Base-by-base conservation (phyloP, 257 asterid genomes). In the Fraxinus excelsior region DNA sequence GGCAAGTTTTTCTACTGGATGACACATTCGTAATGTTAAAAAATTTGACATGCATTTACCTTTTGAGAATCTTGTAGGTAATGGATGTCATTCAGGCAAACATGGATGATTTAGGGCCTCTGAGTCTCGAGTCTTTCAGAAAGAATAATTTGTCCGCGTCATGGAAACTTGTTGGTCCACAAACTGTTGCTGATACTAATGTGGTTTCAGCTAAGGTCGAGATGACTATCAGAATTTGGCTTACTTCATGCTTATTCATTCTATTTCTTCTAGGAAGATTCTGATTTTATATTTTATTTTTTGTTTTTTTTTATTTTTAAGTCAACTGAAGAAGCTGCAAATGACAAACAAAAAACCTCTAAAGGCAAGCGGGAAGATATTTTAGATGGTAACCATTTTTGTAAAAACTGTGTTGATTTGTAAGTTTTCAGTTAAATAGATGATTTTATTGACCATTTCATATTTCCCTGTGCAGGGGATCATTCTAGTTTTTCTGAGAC, bases 51-150 rank as follows among this genome's bases (percentile, higher is more conserved):
- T 34, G 67, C 11, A 25, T 62, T 7, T 49, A 56, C 6, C 31
- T 3, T 64, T 49, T 68, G 18, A 67, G 29, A 44, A 38, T 44
- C 34, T 78, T 76, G 62, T 76, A 87, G 91, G 89, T 85, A 37
- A 74, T 85, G 79, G 88, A 83, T 71, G 77, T 88, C 53, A 84
- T 88, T 51, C 82, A 84, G 72, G 79, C 81, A 66, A 88, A 58
- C 77, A 84, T 88, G 73, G 67, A 86, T 29, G 87, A 88, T 79
- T 84, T 88, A 81, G 90, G 88, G 58, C 88, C 92, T 40, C 79
- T 88, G 67, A 84, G 88, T 81, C 77, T 86, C 72, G 87, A 88
- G 75, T 84, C 83, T 60, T 79, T 88, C 71, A 74, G 82, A 72
- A 87, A 78, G 73, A 79, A 38, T 68, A 86, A 86, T 82, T 78